Evolutionary conservation across 2,329 filamentous ascomycete species (phyloP).

Genomic region (Fusarium sp.): DNA sequence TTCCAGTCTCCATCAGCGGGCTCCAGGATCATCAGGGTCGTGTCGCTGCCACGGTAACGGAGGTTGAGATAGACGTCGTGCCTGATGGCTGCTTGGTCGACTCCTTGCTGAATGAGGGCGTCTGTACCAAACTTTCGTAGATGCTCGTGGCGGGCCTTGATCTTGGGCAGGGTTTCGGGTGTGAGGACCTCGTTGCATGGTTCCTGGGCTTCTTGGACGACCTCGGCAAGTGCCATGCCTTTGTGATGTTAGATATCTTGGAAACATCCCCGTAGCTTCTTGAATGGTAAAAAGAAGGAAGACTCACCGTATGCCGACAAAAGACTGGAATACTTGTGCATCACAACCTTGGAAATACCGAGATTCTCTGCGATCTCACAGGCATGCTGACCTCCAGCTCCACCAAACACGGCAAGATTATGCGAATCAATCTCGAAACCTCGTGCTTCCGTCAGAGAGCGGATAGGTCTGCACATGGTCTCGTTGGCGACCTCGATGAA

Average conservation of each 20-base stretch:
- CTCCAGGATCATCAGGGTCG: constrained; percentile 53
- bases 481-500: constrained; percentile 81
- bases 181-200: constrained; percentile 48
- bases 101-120: constrained; percentile 46
- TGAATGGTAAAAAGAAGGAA: background rate
- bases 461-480: constrained; percentile 78
- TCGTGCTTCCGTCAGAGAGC: constrained; percentile 40
- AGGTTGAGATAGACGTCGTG: constrained; percentile 57
- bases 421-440: constrained; percentile 40
- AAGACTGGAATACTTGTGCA: constrained; percentile 59
- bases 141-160: constrained; percentile 31
- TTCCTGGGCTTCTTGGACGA: constrained; percentile 54
- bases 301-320: constrained; percentile 57
- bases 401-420: constrained; percentile 45
- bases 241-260: background rate
- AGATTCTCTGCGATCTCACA: constrained; percentile 55
- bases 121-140: constrained; percentile 49
- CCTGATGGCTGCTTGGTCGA: constrained; percentile 55
- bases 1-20: constrained; percentile 22
- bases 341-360: constrained; percentile 55
- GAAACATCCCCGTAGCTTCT: background rate
- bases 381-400: constrained; percentile 57
- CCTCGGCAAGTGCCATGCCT: constrained; percentile 59
- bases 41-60: constrained; percentile 57
- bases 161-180: constrained; percentile 31